These are phyloP conservation scores for Citrus maxima DNA, from an alignment of 345 rosid species.

Conservation along the genomic window DNA sequence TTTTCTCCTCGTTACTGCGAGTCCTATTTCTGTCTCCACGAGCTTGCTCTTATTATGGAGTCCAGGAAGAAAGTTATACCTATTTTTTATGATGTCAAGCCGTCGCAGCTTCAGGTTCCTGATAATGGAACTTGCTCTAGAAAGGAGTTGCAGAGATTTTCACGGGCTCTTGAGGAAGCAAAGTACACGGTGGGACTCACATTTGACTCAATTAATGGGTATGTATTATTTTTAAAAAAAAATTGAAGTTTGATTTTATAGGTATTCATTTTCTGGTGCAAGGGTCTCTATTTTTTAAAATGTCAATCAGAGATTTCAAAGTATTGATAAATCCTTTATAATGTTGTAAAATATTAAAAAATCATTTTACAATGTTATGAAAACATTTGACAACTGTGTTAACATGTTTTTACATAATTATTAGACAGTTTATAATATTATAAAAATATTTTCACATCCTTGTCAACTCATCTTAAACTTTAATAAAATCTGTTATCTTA, in stretches of 20 bases:
- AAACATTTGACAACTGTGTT: too few relatives aligned
- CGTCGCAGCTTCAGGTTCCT: slow-evolving; percentile 57
- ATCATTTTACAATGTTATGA: too few relatives aligned
- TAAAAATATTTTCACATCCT: too few relatives aligned
- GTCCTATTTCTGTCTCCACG: slow-evolving; percentile 78
- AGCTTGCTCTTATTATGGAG: slow-evolving; percentile 70
- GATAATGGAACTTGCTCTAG: slow-evolving; percentile 33
- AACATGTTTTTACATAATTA: too few relatives aligned
- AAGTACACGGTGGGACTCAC: slow-evolving; percentile 81
- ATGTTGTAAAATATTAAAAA: too few relatives aligned
- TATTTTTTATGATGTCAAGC: slow-evolving; percentile 77
- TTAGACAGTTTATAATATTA: too few relatives aligned
- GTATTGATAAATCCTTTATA: too few relatives aligned
- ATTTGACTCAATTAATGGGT: slow-evolving; percentile 69
- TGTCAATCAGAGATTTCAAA: too few relatives aligned
- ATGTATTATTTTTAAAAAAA: not conserved
- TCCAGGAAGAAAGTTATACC: slow-evolving; percentile 63
- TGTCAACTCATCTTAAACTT: fast-evolving
- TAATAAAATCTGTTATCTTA: too few relatives aligned
- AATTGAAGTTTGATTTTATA: not conserved
- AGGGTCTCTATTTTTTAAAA: too few relatives aligned
- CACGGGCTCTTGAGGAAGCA: slow-evolving; percentile 62
- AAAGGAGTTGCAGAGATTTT: slow-evolving; percentile 41
- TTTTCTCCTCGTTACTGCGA: slow-evolving; percentile 78
- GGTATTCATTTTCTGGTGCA: too few relatives aligned